Base-by-base conservation (phyloP, 2,329 filamentous ascomycete species). In the Rhinocladiella mackenziei region DNA sequence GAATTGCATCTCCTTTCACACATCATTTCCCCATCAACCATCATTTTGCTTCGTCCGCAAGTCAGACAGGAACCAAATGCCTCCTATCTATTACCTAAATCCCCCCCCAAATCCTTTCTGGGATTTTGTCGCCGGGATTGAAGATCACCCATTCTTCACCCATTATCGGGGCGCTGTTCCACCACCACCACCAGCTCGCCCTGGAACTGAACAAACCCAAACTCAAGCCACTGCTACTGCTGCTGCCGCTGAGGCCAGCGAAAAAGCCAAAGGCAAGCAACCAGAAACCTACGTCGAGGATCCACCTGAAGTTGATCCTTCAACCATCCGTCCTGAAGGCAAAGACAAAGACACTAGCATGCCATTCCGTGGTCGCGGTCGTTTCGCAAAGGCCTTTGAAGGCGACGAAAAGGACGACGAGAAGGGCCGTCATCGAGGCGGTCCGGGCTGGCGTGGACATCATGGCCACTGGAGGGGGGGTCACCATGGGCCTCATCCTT, bases 71-170 rank as follows among this genome's bases (percentile, higher is more conserved):
- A 22, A 41, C 29, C 54, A 70, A 59, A 78, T 78, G 74, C 69
- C 75, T 58, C 72, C 72, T 53, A 63, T 77, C n/a, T 35, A 20
- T 22, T 22, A 22, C 32, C 32, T 22, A 40, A 59, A 57, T 43
- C 44, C 55, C 14, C 53, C 51, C 20, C 53, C 50, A 25, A 56
- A 70, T 55, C 71, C 74, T 39, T 76, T 78, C 58, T 78, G 76
- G 75, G 74, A 78, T 59, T 75, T 73, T 48, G 55, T 78, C 40
- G 67, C 71, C 39, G 65, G 62, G 49, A 64, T 79, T 9, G 74
- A 78, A 53, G 59, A 65, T 17, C 67, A 74, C 55, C 69, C 73
- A 18, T 68, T 70, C 60, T 72, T 70, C 50, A 58, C 59, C 39
- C 62, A 61, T 50, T 60, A 64, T 39, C 60, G 57, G 37, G 58